Conservation (phyloP, 305 asterid genomes). For the Coffea humblotiana region DNA sequence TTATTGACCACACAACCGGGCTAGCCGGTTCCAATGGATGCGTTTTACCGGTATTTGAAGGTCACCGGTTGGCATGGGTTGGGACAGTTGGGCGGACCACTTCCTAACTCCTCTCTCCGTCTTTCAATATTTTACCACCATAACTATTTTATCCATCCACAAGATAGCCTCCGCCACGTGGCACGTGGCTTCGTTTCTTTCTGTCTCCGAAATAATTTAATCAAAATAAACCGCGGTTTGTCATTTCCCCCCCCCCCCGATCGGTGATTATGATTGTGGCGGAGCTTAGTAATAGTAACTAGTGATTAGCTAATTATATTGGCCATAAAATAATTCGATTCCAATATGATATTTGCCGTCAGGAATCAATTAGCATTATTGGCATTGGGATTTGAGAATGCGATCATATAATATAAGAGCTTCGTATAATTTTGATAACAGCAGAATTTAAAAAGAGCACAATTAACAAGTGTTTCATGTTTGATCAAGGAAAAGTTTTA, state of each 20-base stretch:
- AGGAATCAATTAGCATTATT: neutral
- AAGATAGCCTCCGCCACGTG: constrained; percentile 17
- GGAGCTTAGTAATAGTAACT: neutral
- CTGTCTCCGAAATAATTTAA: neutral
- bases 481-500: no score
- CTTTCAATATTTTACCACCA: neutral
- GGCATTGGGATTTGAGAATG: neutral
- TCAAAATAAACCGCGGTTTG: neutral
- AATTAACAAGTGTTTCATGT: neutral
- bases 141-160: neutral
- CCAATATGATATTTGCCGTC: neutral
- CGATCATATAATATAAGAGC: neutral
- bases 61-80: constrained; percentile 5
- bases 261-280: neutral
- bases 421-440: neutral
- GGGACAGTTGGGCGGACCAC: constrained; percentile 23
- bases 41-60: constrained; percentile 2
- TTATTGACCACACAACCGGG: constrained; percentile 19
- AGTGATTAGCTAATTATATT: neutral
- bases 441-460: no score
- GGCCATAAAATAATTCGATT: neutral
- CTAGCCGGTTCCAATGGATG: neutral
- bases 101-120: neutral
- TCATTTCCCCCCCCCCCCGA: neutral
- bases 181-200: neutral